These are phyloP conservation scores for Actinidia chinensis DNA, from an alignment of 179 eudicot genomes.

Conservation along the genomic window DNA sequence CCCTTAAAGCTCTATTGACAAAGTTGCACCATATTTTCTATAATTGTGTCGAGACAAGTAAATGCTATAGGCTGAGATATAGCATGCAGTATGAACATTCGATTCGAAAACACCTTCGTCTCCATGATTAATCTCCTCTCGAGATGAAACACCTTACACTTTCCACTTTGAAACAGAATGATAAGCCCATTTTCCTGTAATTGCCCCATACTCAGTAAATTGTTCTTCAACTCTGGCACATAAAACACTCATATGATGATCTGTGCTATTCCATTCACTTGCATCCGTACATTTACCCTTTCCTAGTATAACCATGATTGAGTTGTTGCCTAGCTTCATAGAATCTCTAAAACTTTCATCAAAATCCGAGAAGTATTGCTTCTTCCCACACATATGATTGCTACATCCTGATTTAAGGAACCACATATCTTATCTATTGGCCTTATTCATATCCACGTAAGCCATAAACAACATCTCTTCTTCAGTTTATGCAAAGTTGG, in stretches of 20 bases:
- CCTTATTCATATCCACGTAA: neutral
- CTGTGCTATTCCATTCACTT: neutral
- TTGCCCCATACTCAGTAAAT: neutral
- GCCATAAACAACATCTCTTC: conserved; percentile 18
- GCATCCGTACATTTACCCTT: neutral
- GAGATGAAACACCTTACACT: neutral
- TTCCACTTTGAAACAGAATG: neutral
- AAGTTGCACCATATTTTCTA: neutral
- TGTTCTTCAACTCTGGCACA: neutral
- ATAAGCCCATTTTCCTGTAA: neutral
- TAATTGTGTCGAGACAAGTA: neutral
- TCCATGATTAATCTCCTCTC: neutral
- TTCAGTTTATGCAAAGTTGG: neutral
- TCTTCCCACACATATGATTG: conserved; percentile 16
- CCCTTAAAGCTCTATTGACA: neutral
- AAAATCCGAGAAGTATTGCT: neutral
- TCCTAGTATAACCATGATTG: neutral
- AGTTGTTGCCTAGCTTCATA: neutral
- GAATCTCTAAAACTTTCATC: neutral
- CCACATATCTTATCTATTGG: neutral
- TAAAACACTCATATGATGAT: neutral
- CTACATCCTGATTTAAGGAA: conserved; percentile 11
- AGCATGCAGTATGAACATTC: neutral
- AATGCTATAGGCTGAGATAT: neutral
- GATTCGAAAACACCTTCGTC: neutral